phyloP scores from a whole-genome alignment of 176 grass and related monocot genomes.

The Phoenix roebelenii region DNA sequence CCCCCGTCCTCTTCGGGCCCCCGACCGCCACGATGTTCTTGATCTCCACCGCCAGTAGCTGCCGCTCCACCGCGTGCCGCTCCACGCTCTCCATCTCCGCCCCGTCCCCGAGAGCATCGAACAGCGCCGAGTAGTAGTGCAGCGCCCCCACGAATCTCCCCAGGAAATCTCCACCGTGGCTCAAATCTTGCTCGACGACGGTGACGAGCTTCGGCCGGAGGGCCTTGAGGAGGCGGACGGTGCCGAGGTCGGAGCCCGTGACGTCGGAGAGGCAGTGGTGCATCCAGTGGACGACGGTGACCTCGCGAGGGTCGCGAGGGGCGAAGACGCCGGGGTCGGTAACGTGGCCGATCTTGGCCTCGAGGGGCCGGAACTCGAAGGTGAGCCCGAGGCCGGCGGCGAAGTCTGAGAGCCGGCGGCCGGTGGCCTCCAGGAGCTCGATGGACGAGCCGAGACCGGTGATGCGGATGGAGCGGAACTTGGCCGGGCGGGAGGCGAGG shows the following conservation, averaged over 20 bases:
- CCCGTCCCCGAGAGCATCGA: constrained; percentile 75
- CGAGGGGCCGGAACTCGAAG: constrained; percentile 63
- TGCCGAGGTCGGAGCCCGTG: constrained; percentile 61
- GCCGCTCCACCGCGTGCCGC: constrained; percentile 60
- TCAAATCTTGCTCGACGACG: constrained; percentile 85
- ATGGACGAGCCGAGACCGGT: constrained; percentile 70
- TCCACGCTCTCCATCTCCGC: constrained; percentile 30
- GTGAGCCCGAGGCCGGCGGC: constrained; percentile 43
- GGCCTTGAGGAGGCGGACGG: constrained; percentile 40
- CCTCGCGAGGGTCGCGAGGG: constrained; percentile 33
- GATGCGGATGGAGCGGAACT: constrained; percentile 49
- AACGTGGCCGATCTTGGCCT: constrained; percentile 76
- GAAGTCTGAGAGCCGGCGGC: constrained; percentile 71
- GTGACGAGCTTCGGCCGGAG: constrained; percentile 72
- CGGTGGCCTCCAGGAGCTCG: constrained; percentile 70
- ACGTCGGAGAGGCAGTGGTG: constrained; percentile 87
- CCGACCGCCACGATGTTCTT: constrained; percentile 88
- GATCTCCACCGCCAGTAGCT: constrained; percentile 76
- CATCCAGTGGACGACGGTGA: constrained; percentile 90
- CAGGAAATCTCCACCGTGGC: constrained; percentile 61
- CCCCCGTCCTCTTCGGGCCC: constrained; percentile 61
- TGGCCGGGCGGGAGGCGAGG: constrained; percentile 53
- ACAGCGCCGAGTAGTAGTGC: constrained; percentile 93
- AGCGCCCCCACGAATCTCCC: constrained; percentile 80
- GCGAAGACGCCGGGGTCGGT: constrained; percentile 32